Evolutionary conservation across 2,329 filamentous ascomycete species (phyloP).

Genomic region (Fusarium coicis): DNA sequence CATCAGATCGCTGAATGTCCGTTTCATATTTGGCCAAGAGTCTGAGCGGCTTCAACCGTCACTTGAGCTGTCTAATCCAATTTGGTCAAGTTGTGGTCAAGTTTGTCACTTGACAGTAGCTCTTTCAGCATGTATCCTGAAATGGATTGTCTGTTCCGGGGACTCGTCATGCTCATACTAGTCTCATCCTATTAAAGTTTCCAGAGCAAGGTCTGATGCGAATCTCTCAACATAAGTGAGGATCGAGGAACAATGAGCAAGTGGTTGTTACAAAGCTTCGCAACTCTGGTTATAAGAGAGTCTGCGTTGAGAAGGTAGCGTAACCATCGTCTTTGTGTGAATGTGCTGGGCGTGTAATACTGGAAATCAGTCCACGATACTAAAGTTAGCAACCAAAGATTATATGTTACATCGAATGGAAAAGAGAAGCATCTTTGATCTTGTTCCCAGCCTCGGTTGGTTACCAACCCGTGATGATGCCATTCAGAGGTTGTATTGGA

Average conservation of each 20-base stretch:
- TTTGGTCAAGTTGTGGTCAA: background rate
- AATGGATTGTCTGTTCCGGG: background rate
- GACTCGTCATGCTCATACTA: background rate
- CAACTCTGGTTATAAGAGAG: background rate
- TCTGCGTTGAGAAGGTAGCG: background rate
- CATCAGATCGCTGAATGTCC: background rate
- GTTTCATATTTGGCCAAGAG: background rate
- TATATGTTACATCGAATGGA: background rate
- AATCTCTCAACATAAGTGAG: background rate
- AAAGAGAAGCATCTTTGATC: background rate
- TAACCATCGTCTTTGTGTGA: background rate
- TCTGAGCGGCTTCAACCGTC: background rate
- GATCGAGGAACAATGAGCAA: background rate
- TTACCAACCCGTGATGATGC: constrained; percentile 1
- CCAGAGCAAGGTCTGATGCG: background rate
- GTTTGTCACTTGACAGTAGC: background rate
- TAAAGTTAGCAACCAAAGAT: background rate
- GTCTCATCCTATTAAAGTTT: background rate
- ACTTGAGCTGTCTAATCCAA: background rate
- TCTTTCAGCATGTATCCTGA: background rate
- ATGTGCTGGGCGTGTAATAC: background rate
- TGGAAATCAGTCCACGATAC: background rate
- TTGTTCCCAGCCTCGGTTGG: background rate
- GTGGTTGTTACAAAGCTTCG: background rate
- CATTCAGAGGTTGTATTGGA: constrained; percentile 5